Evolutionary conservation across 1,284 basidiomycete species (phyloP), one percentile per base, ranked within the genome.

Genomic region (Trametes pubescens): DNA sequence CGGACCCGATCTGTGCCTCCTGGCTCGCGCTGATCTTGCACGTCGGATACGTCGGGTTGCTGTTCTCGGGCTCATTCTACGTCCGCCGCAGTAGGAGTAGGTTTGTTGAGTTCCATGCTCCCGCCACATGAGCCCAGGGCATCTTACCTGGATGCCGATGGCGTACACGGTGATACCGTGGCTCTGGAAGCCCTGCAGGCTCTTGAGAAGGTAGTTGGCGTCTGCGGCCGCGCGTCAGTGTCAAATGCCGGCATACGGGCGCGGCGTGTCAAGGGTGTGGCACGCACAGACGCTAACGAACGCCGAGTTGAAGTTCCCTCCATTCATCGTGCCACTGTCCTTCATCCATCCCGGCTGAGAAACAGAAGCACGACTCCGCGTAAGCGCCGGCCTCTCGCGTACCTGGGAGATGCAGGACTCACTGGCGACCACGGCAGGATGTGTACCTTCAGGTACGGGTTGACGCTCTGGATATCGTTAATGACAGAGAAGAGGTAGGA

Each of bases 261-360:
- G 18, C 3, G 29, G 59, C 21, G 52, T 6, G 6, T 5, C 4
- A 43, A 24, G 16, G 22, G 24, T n/a, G n/a, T 2, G n/a, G 35
- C 9, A 74, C 78, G 61, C 61, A 83, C 83, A 82, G 1, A 72
- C 67, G 44, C 69, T 66, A 21, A 75, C 74, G 60, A 82, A 80
- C 18, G 72, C 62, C 5, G 72, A 75, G 16, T 77, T 68, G 65
- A 85, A 77, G 35, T 73, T 77, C 18, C 82, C 83, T 2, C 83
- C 84, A 5, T 80, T 73, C 78, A 84, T 81, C 2, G 77, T 77
- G 4, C 72, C 75, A 43, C 76, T 79, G 57, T 72, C 73, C 69
- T 84, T 86, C 83, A 85, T 84, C 84, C 84, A 86, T 13, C 74
- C 82, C 3, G 84, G 84, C 83, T 85, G 59, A 35, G 57, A 10